Base-by-base conservation (phyloP, 2,329 filamentous ascomycete species). In the Fusarium nanum region DNA sequence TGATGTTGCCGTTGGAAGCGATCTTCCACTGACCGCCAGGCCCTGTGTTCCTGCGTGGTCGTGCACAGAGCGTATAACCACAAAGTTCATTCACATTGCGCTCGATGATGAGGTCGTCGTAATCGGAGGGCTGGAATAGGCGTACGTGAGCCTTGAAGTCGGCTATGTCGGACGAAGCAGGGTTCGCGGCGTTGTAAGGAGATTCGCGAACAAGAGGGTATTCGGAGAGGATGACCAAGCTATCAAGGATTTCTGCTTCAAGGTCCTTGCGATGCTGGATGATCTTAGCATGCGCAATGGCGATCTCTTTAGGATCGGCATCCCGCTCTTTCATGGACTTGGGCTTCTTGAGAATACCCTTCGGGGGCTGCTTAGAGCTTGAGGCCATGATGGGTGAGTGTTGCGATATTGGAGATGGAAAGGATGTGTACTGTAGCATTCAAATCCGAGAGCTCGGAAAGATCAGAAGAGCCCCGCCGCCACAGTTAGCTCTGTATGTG, bases 21-120 rank as follows among this genome's bases (percentile, higher is more conserved):
- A 96, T 85, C 76, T 92, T 91, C 82, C 90, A 94, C 69, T 89
- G 88, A 18, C 89, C 90, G 3, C 85, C 86, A 13, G 83, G 81
- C 18, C 84, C 81, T 54, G 87, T 84, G 32, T 84, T 84, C 32
- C 86, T 83, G 41, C 89, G 89, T n/a, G 88, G 85, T 18, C 85
- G 86, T 1, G 88, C 81, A 79, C 96, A 99, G 28, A 98, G 85
- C 0, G 88, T 85, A 78, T 98, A 98, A 3, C 94, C 96, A 81
- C 96, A 99, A 22, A 88, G 85, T 45, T 87, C 88, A 73, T 93
- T 91, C 71, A 93, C 91, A 78, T 97, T 97, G 75, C 96, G 92
- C 83, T 99, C 96, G 70, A 92, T 87, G 64, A 98, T 90, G 52
- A 98, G 84, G 70, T 93, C 92, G 76, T 97, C 93, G 82, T 97